Evolutionary conservation across 2,329 filamentous ascomycete genomes (phyloP).

Genomic region (Calonectria pauciramosa): DNA sequence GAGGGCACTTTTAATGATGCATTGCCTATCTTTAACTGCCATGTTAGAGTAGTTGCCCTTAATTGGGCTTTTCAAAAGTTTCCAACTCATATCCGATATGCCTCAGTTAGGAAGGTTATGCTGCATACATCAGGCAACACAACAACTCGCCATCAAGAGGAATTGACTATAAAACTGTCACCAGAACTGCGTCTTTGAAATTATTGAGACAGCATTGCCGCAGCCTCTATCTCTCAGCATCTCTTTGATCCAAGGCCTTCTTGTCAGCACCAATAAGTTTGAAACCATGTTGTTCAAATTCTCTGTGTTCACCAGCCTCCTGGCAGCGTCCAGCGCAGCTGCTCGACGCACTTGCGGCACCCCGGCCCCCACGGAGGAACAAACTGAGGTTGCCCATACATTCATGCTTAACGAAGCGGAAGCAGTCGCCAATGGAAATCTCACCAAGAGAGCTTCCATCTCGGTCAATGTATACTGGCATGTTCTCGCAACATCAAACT

Average conservation of each 20-base stretch:
- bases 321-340: constrained; percentile 16
- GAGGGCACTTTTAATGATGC: not conserved
- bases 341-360: constrained; percentile 20
- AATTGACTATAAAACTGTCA: not conserved
- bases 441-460: constrained; percentile 17
- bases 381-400: constrained; percentile 5
- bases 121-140: not conserved
- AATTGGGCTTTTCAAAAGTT: not conserved
- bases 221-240: not conserved
- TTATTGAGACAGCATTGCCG: not conserved
- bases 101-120: constrained; percentile 9
- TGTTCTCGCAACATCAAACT: constrained; percentile 38
- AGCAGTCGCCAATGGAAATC: not conserved
- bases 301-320: constrained; percentile 2
- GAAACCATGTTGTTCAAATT: constrained; percentile 20
- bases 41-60: not conserved
- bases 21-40: not conserved
- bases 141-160: not conserved
- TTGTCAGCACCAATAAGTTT: not conserved
- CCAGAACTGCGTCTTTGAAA: not conserved
- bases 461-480: constrained; percentile 42
- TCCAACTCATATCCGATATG: not conserved
- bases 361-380: constrained; percentile 15
- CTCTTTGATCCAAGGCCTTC: not conserved
- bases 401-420: constrained; percentile 17